These are phyloP conservation scores for Fusarium nanum DNA, from an alignment of 2,329 filamentous ascomycete genomes.

Conservation along the genomic window DNA sequence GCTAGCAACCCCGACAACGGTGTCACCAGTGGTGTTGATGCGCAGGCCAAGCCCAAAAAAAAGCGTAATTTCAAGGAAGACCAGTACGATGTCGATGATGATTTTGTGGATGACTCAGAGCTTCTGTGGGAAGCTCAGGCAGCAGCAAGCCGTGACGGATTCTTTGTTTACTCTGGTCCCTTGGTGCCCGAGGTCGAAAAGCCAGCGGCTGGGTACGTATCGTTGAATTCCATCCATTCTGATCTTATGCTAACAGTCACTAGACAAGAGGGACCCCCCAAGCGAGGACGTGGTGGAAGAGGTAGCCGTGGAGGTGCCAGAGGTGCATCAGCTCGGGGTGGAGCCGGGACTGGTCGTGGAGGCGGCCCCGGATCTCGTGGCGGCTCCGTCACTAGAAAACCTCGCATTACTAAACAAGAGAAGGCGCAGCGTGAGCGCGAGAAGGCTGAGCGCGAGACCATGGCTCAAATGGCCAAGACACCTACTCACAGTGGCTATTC, in stretches of 20 bases:
- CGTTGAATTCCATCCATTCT: background rate
- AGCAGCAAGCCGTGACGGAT: slow-evolving; percentile 92
- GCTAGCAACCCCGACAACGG: slow-evolving; percentile 92
- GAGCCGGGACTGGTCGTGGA: slow-evolving; percentile 57
- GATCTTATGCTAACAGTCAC: slow-evolving; percentile 50
- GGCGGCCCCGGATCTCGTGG: slow-evolving; percentile 78
- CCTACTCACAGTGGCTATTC: slow-evolving; percentile 52
- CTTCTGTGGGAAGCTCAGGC: slow-evolving; percentile 95
- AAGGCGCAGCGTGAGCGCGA: slow-evolving; percentile 84
- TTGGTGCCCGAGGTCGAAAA: slow-evolving; percentile 89
- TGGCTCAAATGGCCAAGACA: slow-evolving; percentile 56
- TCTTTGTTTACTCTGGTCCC: slow-evolving; percentile 97
- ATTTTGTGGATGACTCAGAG: slow-evolving; percentile 93
- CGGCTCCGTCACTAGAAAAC: slow-evolving; percentile 79
- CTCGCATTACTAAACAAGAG: slow-evolving; percentile 86
- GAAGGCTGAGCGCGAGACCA: slow-evolving; percentile 77
- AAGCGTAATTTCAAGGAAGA: slow-evolving; percentile 85
- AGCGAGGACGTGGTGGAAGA: slow-evolving; percentile 70
- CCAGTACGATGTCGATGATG: slow-evolving; percentile 85
- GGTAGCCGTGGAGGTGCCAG: slow-evolving; percentile 67
- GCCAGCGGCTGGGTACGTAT: slow-evolving; percentile 64
- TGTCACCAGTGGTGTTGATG: slow-evolving; percentile 69
- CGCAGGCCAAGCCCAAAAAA: slow-evolving; percentile 75
- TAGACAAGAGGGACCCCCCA: slow-evolving; percentile 79
- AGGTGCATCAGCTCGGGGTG: slow-evolving; percentile 70